Percentiles rank a stretch among this genome's conserved stretches.
Conservation (phyloP, 108 stramenopile genomes). For the Schizochytrium sp. region DNA sequence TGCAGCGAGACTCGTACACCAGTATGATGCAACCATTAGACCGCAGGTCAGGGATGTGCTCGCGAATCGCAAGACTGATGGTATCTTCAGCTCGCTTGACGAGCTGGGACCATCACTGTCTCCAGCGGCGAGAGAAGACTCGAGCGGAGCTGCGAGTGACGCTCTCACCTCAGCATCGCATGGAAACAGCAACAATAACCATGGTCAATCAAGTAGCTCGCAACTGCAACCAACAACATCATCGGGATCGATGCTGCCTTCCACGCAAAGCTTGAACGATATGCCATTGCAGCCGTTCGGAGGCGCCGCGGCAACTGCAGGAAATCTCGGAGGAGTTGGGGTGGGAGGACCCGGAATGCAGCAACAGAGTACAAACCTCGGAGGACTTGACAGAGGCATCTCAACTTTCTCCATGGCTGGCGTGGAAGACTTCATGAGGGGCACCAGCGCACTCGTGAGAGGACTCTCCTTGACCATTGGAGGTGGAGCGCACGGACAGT, state of each 20-base stretch:
- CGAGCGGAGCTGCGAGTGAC: slow-evolving; percentile 6
- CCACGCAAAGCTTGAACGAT: slow-evolving; percentile 16
- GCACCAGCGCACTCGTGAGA: not conserved
- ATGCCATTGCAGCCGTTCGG: slow-evolving; percentile 11
- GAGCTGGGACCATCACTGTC: not conserved
- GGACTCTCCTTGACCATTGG: slow-evolving; percentile 37
- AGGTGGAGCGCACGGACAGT: not conserved
- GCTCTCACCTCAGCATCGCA: not conserved
- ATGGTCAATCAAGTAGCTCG: not conserved
- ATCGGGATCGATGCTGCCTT: slow-evolving; percentile 4
- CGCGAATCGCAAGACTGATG: not conserved
- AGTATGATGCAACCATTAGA: slow-evolving; percentile 2
- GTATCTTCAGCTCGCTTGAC: slow-evolving; percentile 19
- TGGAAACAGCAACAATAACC: not conserved
- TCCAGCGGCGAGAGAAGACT: not conserved
- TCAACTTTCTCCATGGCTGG: slow-evolving; percentile 30
- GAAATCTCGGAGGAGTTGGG: not conserved
- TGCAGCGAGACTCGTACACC: slow-evolving; percentile 16
- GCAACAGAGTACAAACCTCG: not conserved
- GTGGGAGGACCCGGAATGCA: not conserved
- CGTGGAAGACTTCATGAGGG: slow-evolving; percentile 34
- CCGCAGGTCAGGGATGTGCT: slow-evolving; percentile 24
- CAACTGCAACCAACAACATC: not conserved
- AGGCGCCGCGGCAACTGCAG: not conserved
- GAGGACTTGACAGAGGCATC: not conserved